Conservation (phyloP, 306 rosid genomes). For the Ceratonia siliqua region DNA sequence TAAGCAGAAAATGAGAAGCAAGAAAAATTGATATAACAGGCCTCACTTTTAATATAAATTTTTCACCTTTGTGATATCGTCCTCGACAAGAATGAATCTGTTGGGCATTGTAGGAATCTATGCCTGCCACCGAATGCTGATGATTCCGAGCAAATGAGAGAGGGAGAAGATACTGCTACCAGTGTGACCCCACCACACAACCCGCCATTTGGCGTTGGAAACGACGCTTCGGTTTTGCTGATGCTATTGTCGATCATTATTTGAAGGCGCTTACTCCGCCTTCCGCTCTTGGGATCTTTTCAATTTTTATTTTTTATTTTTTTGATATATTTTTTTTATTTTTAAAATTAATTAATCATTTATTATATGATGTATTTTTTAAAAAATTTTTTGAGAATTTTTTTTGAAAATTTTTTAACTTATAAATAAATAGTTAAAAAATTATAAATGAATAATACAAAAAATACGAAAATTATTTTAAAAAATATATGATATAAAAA, state of each 20-base stretch:
- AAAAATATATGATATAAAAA: too few species aligned
- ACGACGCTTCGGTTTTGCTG: background rate
- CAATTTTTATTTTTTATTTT: background rate
- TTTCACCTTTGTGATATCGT: background rate
- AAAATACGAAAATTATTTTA: too few species aligned
- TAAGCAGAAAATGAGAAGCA: background rate
- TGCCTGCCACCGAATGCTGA: conserved; percentile 15
- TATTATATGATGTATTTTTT: too few species aligned
- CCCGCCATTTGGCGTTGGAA: conserved; percentile 30
- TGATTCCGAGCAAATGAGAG: conserved; percentile 21
- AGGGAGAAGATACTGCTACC: conserved; percentile 41
- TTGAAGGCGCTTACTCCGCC: too few species aligned
- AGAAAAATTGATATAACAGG: too few species aligned
- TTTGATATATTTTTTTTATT: background rate
- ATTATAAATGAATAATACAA: too few species aligned
- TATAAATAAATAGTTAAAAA: too few species aligned
- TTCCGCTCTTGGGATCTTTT: too few species aligned
- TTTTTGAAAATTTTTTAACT: too few species aligned
- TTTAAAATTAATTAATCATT: too few species aligned
- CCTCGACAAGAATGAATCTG: conserved; percentile 7
- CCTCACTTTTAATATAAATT: too few species aligned
- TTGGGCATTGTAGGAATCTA: background rate
- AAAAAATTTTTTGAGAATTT: too few species aligned
- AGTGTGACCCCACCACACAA: conserved; percentile 36
- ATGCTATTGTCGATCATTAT: background rate